phyloP scores from a whole-genome alignment of 495 filamentous ascomycete genomes.

The Evansstolkia leycettana region DNA sequence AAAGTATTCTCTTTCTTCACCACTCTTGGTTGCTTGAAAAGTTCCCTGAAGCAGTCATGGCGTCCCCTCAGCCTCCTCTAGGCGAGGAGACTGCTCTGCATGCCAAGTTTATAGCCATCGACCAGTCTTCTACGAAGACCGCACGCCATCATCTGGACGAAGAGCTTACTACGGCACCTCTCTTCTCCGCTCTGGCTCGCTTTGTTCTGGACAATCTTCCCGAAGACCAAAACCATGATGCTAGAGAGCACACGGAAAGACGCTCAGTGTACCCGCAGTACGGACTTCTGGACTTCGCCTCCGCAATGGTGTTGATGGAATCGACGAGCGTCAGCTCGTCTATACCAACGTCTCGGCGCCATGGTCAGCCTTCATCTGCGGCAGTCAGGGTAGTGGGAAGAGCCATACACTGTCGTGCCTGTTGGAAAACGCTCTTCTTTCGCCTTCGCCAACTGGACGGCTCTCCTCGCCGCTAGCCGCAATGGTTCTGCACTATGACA shows the following conservation, averaged over 20 bases:
- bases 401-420: constrained; percentile 61
- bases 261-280: background rate
- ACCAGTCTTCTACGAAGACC: background rate
- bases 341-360: constrained; percentile 50
- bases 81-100: background rate
- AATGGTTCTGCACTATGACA: constrained; percentile 59
- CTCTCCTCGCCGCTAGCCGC: constrained; percentile 44
- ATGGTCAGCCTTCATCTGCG: constrained; percentile 64
- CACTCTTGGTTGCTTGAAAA: no score
- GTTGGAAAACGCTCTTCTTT: constrained; percentile 42
- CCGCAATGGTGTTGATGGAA: background rate
- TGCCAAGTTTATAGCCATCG: background rate
- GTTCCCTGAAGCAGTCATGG: no score
- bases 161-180: background rate
- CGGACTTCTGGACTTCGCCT: background rate
- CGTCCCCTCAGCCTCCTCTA: background rate
- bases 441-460: constrained; percentile 27
- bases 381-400: constrained; percentile 66
- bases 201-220: background rate
- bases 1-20: no score
- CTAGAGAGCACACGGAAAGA: background rate
- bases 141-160: background rate
- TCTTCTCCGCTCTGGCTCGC: background rate
- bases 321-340: background rate
- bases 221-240: background rate